Evolutionary conservation across 2,329 filamentous ascomycete genomes (phyloP), one percentile per base, ranked within the genome.

Genomic region (Hypoxylon sp.): DNA sequence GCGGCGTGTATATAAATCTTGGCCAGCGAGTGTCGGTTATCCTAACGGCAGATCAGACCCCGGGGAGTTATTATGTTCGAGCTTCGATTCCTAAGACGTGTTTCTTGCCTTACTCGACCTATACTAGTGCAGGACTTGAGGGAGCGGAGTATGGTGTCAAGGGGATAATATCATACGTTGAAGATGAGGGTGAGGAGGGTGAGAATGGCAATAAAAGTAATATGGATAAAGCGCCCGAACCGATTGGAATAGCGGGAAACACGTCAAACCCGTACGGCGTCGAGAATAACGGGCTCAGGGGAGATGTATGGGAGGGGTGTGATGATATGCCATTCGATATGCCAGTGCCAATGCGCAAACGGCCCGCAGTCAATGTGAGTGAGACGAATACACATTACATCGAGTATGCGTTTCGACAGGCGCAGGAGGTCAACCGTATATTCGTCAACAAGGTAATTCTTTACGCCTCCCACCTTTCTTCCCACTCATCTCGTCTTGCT

Each of bases 21-120:
- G 81, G 80, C 1, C 81, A 83, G 72, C 77, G 81, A 3, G 81
- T 76, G 44, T 80, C 77, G 5, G 78, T 82, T 6, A 59, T 82
- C n/a, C 35, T 83, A 14, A 69, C 61, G 11, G 77, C 81, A 8
- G 73, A 79, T 69, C 77, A 78, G 68, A 64, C 72, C 0, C 56
- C 62, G 0, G 79, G 78, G 0, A 78, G 78, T 66, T 82, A 82
- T 64, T 70, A 74, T 42, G 78, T 82, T 48, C 77, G 80, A 49
- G 83, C 81, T 0, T 75, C 77, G 27, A 62, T 80, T 17, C 77
- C 78, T 14, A 59, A 72, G 40, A 76, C 77, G 1, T 81, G 79
- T 31, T 81, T 80, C 65, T 66, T 80, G 37, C 78, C 78, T 13
- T 80, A 78, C 44, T 74, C 74, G 50, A 75, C 78, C 3, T 80